Conservation (phyloP, 257 asterid species). For the Thymus quinquecostatus region DNA sequence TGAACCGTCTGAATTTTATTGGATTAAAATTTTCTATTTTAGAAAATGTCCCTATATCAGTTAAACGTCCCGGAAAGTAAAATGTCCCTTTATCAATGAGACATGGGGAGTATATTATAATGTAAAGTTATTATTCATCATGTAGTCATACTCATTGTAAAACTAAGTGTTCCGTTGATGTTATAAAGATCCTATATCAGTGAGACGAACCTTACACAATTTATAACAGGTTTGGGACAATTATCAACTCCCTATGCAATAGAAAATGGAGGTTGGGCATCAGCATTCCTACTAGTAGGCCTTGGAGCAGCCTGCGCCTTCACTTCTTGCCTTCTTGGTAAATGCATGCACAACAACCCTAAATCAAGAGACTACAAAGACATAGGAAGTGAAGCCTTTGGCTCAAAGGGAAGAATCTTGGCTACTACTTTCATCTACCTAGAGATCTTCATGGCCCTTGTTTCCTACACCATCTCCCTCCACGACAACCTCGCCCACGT, state of each 20-base stretch:
- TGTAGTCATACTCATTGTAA: no score
- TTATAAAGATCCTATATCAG: no score
- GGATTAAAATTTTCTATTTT: no score
- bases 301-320: slow-evolving; percentile 58
- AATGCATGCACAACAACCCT: slow-evolving; percentile 47
- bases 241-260: slow-evolving; percentile 77
- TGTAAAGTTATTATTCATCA: no score
- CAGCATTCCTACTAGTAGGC: slow-evolving; percentile 60
- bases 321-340: slow-evolving; percentile 57
- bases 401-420: slow-evolving; percentile 59
- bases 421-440: slow-evolving; percentile 51
- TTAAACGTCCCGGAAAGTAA: no score
- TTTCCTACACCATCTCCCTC: slow-evolving; percentile 78
- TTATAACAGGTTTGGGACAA: slow-evolving; percentile 72
- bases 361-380: slow-evolving; percentile 71
- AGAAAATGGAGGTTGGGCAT: slow-evolving; percentile 74
- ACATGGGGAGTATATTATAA: no score
- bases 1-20: no score
- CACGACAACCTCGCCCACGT: slow-evolving; percentile 67
- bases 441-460: slow-evolving; percentile 86
- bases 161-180: no score
- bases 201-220: no score
- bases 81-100: no score
- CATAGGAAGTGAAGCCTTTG: slow-evolving; percentile 66
- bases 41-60: no score